Conservation (phyloP, 768 basidiomycete genomes). For the Mycena capillaripes region DNA sequence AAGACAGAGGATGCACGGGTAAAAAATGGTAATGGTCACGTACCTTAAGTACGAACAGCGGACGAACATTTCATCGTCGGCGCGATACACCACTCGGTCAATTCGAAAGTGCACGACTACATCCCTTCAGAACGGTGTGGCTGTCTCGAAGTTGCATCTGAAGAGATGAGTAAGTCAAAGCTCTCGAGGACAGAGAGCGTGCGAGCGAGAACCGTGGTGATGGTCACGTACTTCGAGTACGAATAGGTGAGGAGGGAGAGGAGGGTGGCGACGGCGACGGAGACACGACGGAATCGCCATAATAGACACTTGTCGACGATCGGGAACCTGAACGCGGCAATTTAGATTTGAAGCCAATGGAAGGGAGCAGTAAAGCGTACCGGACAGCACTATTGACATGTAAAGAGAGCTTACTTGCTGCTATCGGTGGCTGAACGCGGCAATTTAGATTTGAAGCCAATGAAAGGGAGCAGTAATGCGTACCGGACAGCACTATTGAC, state of each 20-base stretch:
- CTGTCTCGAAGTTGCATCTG: not conserved
- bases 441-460: not conserved
- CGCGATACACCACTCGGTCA: not conserved
- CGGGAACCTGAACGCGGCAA: not conserved
- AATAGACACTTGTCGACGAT: not conserved
- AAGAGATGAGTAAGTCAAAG: not conserved
- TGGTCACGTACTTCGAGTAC: not conserved
- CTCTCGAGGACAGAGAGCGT: not conserved
- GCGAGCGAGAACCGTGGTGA: not conserved
- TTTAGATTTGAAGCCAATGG: too few species aligned
- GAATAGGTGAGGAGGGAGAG: not conserved
- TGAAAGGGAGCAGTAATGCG: not conserved
- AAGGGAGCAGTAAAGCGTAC: too few species aligned
- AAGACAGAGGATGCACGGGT: not conserved
- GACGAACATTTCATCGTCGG: not conserved
- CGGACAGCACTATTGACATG: too few species aligned
- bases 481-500: not conserved
- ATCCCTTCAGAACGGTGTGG: not conserved
- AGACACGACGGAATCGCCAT: not conserved
- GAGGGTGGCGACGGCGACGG: not conserved
- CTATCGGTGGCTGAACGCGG: not conserved
- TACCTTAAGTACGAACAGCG: not conserved
- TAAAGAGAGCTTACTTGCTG: too few species aligned
- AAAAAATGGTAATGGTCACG: not conserved
- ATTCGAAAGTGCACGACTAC: not conserved